Conservation (phyloP, 441 rosid species). For the Mallotus japonicus region DNA sequence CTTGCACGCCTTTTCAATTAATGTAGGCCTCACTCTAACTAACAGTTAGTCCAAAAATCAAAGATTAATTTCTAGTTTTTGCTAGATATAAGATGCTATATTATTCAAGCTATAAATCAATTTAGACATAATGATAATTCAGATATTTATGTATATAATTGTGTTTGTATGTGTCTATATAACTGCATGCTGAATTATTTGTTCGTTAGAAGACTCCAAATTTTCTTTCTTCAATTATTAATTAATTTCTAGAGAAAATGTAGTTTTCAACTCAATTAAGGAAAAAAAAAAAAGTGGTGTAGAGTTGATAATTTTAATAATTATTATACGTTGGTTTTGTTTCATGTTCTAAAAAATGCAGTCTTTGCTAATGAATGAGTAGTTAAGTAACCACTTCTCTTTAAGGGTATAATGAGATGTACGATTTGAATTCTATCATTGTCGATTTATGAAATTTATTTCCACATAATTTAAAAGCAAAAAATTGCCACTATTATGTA, state of each 20-base stretch:
- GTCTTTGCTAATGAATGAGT: too few species aligned
- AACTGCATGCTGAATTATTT: neutral
- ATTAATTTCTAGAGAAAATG: neutral
- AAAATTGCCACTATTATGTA: too few species aligned
- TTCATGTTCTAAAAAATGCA: slow-evolving; percentile 13
- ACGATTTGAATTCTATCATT: too few species aligned
- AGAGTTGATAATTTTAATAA: neutral
- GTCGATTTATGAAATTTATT: too few species aligned
- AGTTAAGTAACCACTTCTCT: too few species aligned
- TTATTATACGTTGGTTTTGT: neutral
- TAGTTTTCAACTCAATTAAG: neutral
- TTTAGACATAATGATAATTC: neutral
- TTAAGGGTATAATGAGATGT: too few species aligned
- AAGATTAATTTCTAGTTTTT: neutral
- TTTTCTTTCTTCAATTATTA: neutral
- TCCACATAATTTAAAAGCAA: too few species aligned
- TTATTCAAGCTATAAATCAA: neutral
- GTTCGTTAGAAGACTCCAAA: neutral
- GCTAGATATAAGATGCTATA: neutral
- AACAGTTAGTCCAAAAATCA: slow-evolving; percentile 1
- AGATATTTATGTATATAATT: too few species aligned
- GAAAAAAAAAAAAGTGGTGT: neutral
- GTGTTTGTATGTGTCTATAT: too few species aligned
- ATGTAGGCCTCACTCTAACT: slow-evolving; percentile 14
- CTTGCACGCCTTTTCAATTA: slow-evolving; percentile 14